Evolutionary conservation across 306 rosid species (phyloP), one percentile per base, ranked within the genome.

Genomic region (Trifolium dubium): DNA sequence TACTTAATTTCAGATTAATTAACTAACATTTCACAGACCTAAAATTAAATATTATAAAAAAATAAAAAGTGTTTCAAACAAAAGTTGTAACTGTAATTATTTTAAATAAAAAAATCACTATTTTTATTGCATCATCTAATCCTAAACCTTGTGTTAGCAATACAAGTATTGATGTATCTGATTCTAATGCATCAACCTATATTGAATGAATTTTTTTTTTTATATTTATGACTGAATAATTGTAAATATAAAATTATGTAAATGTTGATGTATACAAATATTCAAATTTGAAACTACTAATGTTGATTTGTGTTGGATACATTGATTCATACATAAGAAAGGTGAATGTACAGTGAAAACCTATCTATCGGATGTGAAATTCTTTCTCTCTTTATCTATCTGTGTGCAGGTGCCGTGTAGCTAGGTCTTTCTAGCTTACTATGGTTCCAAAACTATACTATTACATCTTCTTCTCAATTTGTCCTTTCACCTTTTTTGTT

Each of bases 331-430:
- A 53, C 59, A 84, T 88, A 78, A 80, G 79, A 83, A 75, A 74
- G 82, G 55, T 78, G 81, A 69, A 80, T 64, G 82, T 77, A 80
- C 86, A 71, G 74, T 78, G 81, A 62, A 81, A 77, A 69, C 73
- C 78, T 76, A 82, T 78, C 77, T 76, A 82, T 78, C 77, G 62
- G 81, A 84, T 74, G 79, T 84, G 84, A 77, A 85, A 72, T 88
- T 75, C 73, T 80, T 75, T 74, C 80, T 73, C 80, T 75, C 73
- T 80, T 75, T 74, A 78, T 73, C 80, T 40, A 28, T 53, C 19
- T 54, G 29, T 18, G 6, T 53, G 60, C 60, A 53, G 60, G 60
- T 51, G 59, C 59, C 59, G 59, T 51, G 59, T 51, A 76, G 61
- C 71, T 28, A 56, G 35, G 15, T 56, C 63, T 56, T 56, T 77